Conservation (phyloP, 805 yeast genomes). For the Candida jianshihensis region DNA sequence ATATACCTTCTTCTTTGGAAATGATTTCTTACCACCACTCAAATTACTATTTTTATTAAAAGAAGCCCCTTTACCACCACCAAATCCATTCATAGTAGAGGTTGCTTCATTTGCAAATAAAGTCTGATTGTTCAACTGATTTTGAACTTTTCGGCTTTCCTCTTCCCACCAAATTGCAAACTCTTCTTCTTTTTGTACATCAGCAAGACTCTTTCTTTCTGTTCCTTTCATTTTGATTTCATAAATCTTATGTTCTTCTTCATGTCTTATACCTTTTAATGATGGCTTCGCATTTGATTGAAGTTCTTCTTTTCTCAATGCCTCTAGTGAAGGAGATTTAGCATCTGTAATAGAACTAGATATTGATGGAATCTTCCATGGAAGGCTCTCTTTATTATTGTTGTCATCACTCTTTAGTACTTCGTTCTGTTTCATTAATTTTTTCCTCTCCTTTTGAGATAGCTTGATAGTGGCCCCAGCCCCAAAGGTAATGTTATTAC, state of each 20-base stretch:
- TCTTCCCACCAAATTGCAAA: constrained; percentile 86
- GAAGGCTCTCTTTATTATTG: constrained; percentile 4
- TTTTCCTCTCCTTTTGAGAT: constrained; percentile 57
- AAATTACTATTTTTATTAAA: too few relatives aligned
- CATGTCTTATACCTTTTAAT: constrained; percentile 37
- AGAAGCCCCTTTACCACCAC: too few relatives aligned
- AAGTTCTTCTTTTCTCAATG: constrained; percentile 16
- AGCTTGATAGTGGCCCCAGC: constrained; percentile 8
- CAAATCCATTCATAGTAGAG: background rate
- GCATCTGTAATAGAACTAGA: constrained; percentile 3
- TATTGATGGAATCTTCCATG: constrained; percentile 17
- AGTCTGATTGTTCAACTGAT: constrained; percentile 20
- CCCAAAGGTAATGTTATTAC: constrained; percentile 7
- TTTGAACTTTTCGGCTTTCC: constrained; percentile 63
- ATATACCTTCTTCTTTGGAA: background rate
- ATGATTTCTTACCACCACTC: background rate
- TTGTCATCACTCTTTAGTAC: constrained; percentile 4
- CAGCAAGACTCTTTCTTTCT: constrained; percentile 46
- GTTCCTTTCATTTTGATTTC: constrained; percentile 21
- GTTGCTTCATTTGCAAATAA: too few relatives aligned
- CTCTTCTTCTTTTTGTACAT: constrained; percentile 74
- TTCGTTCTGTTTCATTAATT: constrained; percentile 25
- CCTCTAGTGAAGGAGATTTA: constrained; percentile 11
- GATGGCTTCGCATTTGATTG: constrained; percentile 21
- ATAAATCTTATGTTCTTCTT: constrained; percentile 36